phyloP scores from a whole-genome alignment of 2,329 filamentous ascomycete species.

The Fusarium sp. region DNA sequence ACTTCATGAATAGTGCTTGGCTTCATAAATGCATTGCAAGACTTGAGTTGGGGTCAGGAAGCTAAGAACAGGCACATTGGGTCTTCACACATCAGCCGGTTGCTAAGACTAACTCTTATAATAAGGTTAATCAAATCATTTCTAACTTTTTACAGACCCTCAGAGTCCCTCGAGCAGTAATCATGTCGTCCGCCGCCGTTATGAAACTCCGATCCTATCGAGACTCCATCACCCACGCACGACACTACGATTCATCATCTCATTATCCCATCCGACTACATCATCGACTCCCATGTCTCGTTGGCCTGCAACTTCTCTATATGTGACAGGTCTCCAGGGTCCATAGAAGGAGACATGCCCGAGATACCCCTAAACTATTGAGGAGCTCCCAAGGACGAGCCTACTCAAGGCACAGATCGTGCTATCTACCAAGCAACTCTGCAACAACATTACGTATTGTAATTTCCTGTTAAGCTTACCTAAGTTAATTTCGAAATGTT shows the following conservation, averaged over 20 bases:
- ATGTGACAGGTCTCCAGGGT: background rate
- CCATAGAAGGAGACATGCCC: background rate
- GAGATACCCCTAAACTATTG: background rate
- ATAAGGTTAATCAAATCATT: too few relatives aligned
- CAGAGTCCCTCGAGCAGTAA: background rate
- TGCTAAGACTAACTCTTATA: background rate
- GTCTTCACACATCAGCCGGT: background rate
- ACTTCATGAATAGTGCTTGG: background rate
- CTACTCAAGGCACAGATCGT: background rate
- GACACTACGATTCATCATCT: background rate
- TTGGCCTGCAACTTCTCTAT: too few relatives aligned
- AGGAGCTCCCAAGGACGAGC: background rate
- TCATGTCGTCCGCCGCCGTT: background rate
- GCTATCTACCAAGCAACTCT: background rate
- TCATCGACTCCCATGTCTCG: too few relatives aligned
- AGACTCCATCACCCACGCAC: background rate
- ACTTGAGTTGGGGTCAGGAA: background rate
- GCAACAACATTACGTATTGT: too few relatives aligned
- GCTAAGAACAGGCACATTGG: background rate
- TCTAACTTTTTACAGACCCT: background rate
- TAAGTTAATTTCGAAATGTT: background rate
- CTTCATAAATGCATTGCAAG: background rate
- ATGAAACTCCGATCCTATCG: background rate
- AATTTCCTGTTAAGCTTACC: background rate
- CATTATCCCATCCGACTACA: background rate